Percentiles rank a stretch among this genome's conserved stretches.
These are phyloP conservation scores for Pseudophaeomoniella oleicola DNA, from an alignment of 2,329 filamentous ascomycete species.

Conservation along the genomic window DNA sequence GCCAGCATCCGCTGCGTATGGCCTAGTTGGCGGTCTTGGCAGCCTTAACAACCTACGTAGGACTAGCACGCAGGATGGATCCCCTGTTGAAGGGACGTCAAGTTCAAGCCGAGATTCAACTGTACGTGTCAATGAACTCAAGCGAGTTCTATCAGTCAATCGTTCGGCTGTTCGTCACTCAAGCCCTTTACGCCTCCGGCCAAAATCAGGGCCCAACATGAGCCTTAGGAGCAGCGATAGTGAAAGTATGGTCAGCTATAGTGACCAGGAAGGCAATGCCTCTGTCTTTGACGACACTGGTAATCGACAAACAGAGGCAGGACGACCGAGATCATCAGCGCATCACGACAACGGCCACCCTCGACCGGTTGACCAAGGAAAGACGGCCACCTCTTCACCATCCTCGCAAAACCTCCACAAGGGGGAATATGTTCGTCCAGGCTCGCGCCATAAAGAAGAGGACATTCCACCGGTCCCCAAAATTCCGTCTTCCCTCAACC, in stretches of 20 bases:
- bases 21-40: constrained; percentile 11
- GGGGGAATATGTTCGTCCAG: neutral
- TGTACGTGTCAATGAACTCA: constrained; percentile 32
- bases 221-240: constrained; percentile 22
- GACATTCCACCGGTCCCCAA: constrained; percentile 31
- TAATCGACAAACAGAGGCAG: constrained; percentile 11
- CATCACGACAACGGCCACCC: constrained; percentile 5
- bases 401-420: neutral
- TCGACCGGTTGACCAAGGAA: neutral
- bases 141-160: constrained; percentile 29
- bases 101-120: constrained; percentile 28
- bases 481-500: constrained; percentile 23
- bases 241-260: constrained; percentile 29
- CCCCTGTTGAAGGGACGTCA: constrained; percentile 16
- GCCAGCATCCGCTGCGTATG: constrained; percentile 5
- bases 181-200: constrained; percentile 27
- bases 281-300: constrained; percentile 18
- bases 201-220: constrained; percentile 10
- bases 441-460: constrained; percentile 7
- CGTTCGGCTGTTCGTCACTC: constrained; percentile 19
- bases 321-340: constrained; percentile 14
- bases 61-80: constrained; percentile 21
- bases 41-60: constrained; percentile 18
- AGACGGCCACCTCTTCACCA: neutral
- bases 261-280: constrained; percentile 4